phyloP scores from a whole-genome alignment of 78 protist species.

The Emiliania huxleyi region DNA sequence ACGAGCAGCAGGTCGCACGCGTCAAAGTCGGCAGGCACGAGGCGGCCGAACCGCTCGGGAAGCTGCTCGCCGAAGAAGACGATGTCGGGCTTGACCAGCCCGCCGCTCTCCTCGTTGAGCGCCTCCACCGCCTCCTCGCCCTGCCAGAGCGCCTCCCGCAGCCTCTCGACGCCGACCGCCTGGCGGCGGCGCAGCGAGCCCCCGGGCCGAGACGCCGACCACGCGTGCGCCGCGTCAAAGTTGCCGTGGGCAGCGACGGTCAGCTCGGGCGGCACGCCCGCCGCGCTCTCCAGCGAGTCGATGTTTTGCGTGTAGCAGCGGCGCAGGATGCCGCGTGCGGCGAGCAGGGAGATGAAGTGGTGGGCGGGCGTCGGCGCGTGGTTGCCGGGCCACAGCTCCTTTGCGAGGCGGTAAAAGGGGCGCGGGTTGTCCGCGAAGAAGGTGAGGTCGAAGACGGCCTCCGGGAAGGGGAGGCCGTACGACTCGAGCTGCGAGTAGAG shows the following conservation, averaged over 20 bases:
- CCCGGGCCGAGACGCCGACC: not conserved
- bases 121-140: not conserved
- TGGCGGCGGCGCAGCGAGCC: no score
- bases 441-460: not conserved
- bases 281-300: conserved; percentile 48
- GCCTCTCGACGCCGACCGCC: not conserved
- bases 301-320: conserved; percentile 67
- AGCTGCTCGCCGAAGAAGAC: conserved; percentile 68
- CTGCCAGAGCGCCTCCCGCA: not conserved
- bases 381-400: not conserved
- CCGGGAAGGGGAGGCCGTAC: not conserved
- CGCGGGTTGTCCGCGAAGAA: not conserved
- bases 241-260: conserved; percentile 45
- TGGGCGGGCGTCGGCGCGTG: conserved; percentile 45
- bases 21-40: not conserved
- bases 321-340: not conserved
- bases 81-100: conserved; percentile 58
- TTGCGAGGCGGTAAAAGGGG: not conserved
- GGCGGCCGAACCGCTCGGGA: not conserved
- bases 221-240: conserved; percentile 19
- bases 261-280: conserved; percentile 30
- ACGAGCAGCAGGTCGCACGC: conserved; percentile 44
- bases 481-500: not conserved
- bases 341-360: conserved; percentile 29
- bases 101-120: not conserved